Base-by-base conservation (phyloP, 345 rosid genomes). In the Iberis pinnata region DNA sequence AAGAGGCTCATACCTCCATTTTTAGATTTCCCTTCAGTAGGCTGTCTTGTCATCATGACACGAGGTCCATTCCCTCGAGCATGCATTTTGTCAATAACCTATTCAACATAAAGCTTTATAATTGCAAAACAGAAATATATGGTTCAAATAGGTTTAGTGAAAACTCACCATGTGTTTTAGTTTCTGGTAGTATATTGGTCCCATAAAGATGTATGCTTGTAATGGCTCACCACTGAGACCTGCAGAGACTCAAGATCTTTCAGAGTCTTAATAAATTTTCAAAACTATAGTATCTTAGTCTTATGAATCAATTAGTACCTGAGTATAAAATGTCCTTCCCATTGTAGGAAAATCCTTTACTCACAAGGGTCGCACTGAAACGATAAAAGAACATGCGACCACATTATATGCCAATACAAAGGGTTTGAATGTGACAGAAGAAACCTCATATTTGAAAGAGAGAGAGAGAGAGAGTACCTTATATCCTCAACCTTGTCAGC, bases 121-220 rank as follows among this genome's bases (percentile, higher is more conserved):
- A n/a, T n/a, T n/a, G n/a, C n/a, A n/a, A n/a, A n/a, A n/a, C n/a
- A n/a, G n/a, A n/a, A n/a, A n/a, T n/a, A n/a, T n/a, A n/a, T n/a
- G n/a, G n/a, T n/a, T n/a, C n/a, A n/a, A n/a, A n/a, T n/a, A n/a
- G n/a, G n/a, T n/a, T n/a, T n/a, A n/a, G n/a, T n/a, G n/a, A 22
- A 6, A 6, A 22, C 80, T 75, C 25, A 87, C 98, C 98, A 87
- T 90, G 55, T 90, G 98, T 69, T 90, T 90, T 58, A 90, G 38
- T 75, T 87, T 90, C 76, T 90, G 98, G 82, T 90, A 87, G 80
- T 90, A 90, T 65, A 90, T 82, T 37, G 98, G 96, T 26, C 96
- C 98, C 95, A 88, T 90, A 72, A 90, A 90, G 47, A 90, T 81
- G 70, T 84, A 90, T 6, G 96, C 75, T 60, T 90, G 83, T 50